These are phyloP conservation scores for Solioccasus polychromus DNA, from an alignment of 768 basidiomycete genomes.

Conservation along the genomic window DNA sequence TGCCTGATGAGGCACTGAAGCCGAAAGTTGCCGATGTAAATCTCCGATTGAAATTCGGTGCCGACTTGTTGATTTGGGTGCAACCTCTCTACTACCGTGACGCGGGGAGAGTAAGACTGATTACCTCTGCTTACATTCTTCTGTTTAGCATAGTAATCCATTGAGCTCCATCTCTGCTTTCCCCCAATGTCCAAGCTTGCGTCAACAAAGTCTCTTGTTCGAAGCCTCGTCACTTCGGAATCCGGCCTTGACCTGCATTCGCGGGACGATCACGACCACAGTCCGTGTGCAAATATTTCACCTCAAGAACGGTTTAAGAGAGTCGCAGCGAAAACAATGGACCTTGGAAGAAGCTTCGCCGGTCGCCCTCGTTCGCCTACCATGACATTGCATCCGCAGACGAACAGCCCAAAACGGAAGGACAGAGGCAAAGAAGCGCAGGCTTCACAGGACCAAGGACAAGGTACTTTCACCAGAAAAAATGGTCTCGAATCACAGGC, in stretches of 20 bases:
- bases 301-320: conserved; percentile 51
- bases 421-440: conserved; percentile 43
- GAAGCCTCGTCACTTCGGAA: conserved; percentile 21
- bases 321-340: conserved; percentile 56
- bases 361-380: conserved; percentile 34
- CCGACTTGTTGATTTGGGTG: neutral
- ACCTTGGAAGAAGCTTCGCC: conserved; percentile 59
- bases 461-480: conserved; percentile 31
- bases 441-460: conserved; percentile 21
- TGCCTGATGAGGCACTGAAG: conserved; percentile 6
- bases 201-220: conserved; percentile 21
- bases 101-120: conserved; percentile 6
- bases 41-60: conserved; percentile 16
- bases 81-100: too few relatives aligned
- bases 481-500: conserved; percentile 4
- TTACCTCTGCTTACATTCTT: neutral
- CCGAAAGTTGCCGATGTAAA: conserved; percentile 17
- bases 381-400: conserved; percentile 35
- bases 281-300: conserved; percentile 25
- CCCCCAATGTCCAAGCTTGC: conserved; percentile 25
- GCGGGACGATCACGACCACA: conserved; percentile 29
- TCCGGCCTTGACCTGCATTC: conserved; percentile 34
- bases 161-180: neutral
- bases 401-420: conserved; percentile 56
- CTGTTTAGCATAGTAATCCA: conserved; percentile 10